Conservation (phyloP, 75 land plant genomes). For the Selaginella moellendorffii region DNA sequence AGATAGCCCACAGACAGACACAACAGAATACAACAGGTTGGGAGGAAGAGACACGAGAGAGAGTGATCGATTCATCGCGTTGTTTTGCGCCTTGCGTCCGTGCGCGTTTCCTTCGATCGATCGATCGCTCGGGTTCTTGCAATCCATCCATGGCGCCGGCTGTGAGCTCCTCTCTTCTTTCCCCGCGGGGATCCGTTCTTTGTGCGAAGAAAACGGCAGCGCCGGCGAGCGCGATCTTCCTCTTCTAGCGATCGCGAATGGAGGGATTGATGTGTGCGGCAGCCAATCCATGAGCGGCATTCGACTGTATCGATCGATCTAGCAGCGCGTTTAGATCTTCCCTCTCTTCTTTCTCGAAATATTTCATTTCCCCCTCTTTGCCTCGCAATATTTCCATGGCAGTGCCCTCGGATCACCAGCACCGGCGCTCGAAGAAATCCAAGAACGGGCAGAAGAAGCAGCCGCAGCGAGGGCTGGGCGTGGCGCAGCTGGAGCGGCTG, state of each 20-base stretch:
- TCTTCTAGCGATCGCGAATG: neutral
- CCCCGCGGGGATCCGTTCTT: neutral
- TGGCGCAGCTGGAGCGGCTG: conserved; percentile 7
- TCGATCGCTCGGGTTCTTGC: neutral
- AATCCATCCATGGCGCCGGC: no score
- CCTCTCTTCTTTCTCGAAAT: no score
- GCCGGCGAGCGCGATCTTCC: neutral
- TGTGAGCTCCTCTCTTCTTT: neutral
- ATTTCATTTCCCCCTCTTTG: no score
- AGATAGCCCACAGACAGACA: no score
- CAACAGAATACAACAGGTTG: no score
- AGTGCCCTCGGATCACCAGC: neutral
- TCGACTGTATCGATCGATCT: no score
- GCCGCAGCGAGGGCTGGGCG: conserved; percentile 7
- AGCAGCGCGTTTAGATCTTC: no score
- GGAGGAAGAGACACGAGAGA: no score
- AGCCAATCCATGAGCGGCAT: neutral
- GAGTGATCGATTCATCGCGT: no score
- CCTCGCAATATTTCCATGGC: no score
- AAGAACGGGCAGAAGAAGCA: conserved; percentile 9
- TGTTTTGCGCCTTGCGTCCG: no score
- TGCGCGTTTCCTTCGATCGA: no score
- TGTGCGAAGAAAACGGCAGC: neutral
- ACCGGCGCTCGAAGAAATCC: neutral
- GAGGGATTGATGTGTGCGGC: neutral